A percentile compares a stretch with the other conserved stretches of the same genome.
These are phyloP conservation scores for Tolypocladium tropicale DNA, from an alignment of 2,329 filamentous ascomycete genomes.

Conservation along the genomic window DNA sequence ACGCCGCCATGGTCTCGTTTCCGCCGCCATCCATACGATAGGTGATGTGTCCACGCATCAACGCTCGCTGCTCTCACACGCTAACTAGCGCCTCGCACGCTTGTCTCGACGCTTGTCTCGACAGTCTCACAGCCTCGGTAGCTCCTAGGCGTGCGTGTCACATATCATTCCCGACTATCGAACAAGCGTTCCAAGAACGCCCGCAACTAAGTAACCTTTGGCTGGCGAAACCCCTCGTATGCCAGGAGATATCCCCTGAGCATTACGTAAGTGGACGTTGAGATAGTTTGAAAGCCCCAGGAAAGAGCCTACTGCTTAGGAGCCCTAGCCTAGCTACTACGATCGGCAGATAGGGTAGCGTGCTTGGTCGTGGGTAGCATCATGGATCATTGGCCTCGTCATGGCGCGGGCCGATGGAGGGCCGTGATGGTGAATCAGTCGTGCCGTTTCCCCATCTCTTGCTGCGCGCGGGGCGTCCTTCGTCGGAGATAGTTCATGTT, in stretches of 20 bases:
- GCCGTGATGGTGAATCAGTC: background rate
- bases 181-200: background rate
- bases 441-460: conserved; percentile 32
- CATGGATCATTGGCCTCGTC: background rate
- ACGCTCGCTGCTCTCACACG: background rate
- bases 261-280: background rate
- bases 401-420: background rate
- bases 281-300: background rate
- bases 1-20: background rate
- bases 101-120: background rate
- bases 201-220: background rate
- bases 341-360: background rate
- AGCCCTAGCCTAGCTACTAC: background rate
- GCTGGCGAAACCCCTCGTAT: background rate
- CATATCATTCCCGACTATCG: background rate
- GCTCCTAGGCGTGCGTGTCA: background rate
- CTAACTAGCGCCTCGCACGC: background rate
- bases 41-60: too few relatives aligned
- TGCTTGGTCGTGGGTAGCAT: background rate
- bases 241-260: background rate
- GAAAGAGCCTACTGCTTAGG: background rate
- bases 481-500: background rate
- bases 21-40: background rate
- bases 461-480: background rate
- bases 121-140: background rate